Conservation (phyloP, 768 basidiomycete species). For the Amanita pallidorosea region DNA sequence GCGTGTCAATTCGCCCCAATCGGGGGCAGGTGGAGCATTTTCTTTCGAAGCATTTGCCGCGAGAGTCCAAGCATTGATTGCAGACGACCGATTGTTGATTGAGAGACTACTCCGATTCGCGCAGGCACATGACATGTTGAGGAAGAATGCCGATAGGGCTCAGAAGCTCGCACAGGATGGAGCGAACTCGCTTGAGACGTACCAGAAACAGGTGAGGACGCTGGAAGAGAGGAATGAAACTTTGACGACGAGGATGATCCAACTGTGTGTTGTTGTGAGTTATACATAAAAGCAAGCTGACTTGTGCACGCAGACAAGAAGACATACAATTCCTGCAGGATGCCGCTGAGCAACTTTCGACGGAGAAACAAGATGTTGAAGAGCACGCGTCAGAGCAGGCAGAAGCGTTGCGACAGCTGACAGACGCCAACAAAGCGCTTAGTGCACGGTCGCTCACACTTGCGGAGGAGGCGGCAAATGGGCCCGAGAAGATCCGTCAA, state of each 20-base stretch:
- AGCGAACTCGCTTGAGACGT: slow-evolving; percentile 69
- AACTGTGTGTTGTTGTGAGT: slow-evolving; percentile 34
- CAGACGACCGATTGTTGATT: slow-evolving; percentile 77
- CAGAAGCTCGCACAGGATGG: slow-evolving; percentile 86
- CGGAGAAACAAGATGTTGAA: slow-evolving; percentile 66
- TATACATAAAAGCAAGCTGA: neutral
- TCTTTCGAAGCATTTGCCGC: slow-evolving; percentile 66
- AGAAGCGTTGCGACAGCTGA: slow-evolving; percentile 61
- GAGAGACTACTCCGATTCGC: slow-evolving; percentile 79
- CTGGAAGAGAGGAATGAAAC: slow-evolving; percentile 66
- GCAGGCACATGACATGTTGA: slow-evolving; percentile 82
- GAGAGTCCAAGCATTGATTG: slow-evolving; percentile 71
- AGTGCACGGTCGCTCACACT: slow-evolving; percentile 62
- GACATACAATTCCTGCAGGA: slow-evolving; percentile 54
- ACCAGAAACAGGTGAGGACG: slow-evolving; percentile 77
- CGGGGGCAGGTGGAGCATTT: slow-evolving; percentile 31
- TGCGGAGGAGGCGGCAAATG: slow-evolving; percentile 55
- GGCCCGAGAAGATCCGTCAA: slow-evolving; percentile 45
- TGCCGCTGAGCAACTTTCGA: slow-evolving; percentile 43
- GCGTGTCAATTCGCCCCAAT: slow-evolving; percentile 14
- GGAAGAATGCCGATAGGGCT: slow-evolving; percentile 86
- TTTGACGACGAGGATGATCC: slow-evolving; percentile 39
- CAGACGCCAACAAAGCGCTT: slow-evolving; percentile 69
- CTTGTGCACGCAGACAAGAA: slow-evolving; percentile 38
- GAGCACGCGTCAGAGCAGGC: slow-evolving; percentile 58